Base-by-base conservation (phyloP, 2,329 filamentous ascomycete genomes). In the Talaromyces pinophilus region DNA sequence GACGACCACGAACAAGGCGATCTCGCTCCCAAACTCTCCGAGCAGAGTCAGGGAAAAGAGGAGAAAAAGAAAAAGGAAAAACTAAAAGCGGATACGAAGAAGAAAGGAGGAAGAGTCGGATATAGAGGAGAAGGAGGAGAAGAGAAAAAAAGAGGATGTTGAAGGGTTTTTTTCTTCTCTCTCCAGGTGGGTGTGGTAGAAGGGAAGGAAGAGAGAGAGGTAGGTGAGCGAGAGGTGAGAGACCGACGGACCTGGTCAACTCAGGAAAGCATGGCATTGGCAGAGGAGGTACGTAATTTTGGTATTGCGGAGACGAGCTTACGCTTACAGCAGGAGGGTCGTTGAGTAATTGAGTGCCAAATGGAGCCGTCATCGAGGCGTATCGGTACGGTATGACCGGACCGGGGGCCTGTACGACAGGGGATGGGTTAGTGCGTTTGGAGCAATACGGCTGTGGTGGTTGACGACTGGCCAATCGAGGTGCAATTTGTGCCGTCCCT, bases 121-220 rank as follows among this genome's bases (percentile, higher is more conserved):
- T 73, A 54, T 72, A 73, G 70, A 73, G 72, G 73, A 71, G 48
- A 52, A 52, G 73, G 72, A 71, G 74, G 73, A 71, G 72, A 74
- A 75, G 71, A 69, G 72, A 71, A 70, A 70, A 75, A 72, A 55
- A 63, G 75, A 75, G 73, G 74, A 72, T 72, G 72, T 74, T 70
- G 75, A 77, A 74, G 72, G 71, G 73, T 60, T 72, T 72, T 71
- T 78, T 57, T 64, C 54, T 64, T 60, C 77, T 78, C 77, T 78
- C 77, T 79, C 76, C 77, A 79, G 76, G 73, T 76, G 75, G 76
- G 74, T 79, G 76, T 78, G 76, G 73, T 70, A 73, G 72, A 71
- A 72, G 75, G 77, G 76, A 72, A 72, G 71, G 72, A 72, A 72
- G 68, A 72, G 68, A 73, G 71, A 54, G 25, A 30, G 50, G 25